Percentiles rank a stretch among this genome's conserved stretches.
phyloP scores from a whole-genome alignment of 331 rosid genomes.

The Pyrus hybrid region DNA sequence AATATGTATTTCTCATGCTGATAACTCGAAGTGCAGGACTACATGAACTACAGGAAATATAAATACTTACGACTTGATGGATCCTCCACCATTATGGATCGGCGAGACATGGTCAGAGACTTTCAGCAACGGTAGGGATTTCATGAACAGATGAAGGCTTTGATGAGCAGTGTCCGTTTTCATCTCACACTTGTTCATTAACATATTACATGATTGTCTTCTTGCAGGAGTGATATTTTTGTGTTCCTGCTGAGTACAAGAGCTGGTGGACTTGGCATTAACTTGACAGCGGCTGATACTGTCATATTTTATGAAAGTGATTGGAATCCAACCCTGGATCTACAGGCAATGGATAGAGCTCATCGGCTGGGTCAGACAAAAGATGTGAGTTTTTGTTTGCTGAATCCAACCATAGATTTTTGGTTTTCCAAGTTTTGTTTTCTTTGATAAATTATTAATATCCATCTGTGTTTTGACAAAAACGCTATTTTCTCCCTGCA shows the following conservation, averaged over 20 bases:
- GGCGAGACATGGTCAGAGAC: conserved; percentile 96
- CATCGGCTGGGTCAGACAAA: conserved; percentile 68
- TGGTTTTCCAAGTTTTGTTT: not conserved
- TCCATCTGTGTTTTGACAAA: no score
- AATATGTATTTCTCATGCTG: not conserved
- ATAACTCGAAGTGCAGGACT: conserved; percentile 56
- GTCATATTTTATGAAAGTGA: conserved; percentile 99
- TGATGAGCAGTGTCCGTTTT: conserved; percentile 4
- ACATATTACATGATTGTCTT: not conserved
- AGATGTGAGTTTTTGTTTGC: conserved; percentile 36
- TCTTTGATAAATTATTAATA: not conserved
- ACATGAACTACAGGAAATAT: conserved; percentile 97
- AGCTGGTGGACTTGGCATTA: conserved; percentile 93
- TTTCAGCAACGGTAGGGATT: conserved; percentile 73
- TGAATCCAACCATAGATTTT: not conserved
- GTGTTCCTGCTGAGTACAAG: conserved; percentile 65
- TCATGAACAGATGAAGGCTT: conserved; percentile 2
- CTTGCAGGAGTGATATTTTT: conserved; percentile 65
- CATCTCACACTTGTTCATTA: not conserved
- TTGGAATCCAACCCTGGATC: conserved; percentile 72
- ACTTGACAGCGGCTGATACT: conserved; percentile 98
- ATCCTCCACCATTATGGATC: conserved; percentile 88
- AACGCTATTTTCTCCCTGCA: no score
- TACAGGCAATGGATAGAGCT: conserved; percentile 98
- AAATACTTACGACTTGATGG: conserved; percentile 93